Percentiles rank a stretch among this genome's conserved stretches.
Conservation (phyloP, 495 filamentous ascomycete genomes). For the Aspergillus funiculosus region DNA sequence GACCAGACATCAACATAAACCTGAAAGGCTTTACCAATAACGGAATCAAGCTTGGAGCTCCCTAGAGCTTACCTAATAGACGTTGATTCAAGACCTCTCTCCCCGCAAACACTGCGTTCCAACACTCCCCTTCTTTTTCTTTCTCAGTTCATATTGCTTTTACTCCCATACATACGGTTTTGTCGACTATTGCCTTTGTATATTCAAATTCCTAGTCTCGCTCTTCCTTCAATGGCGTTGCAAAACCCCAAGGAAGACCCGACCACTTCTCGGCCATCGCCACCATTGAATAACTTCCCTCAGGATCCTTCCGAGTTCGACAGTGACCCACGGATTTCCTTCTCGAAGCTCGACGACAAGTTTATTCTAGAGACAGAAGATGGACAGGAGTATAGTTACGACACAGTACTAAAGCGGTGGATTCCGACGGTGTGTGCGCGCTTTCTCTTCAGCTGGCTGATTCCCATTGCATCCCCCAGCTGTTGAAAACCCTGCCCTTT, state of each 20-base stretch:
- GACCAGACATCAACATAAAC: no score
- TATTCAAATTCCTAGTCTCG: neutral
- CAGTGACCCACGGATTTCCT: constrained; percentile 77
- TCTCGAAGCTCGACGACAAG: constrained; percentile 71
- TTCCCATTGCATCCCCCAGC: constrained; percentile 12
- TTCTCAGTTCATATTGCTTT: no score
- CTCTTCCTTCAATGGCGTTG: constrained; percentile 15
- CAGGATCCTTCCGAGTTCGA: constrained; percentile 70
- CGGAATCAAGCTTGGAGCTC: neutral
- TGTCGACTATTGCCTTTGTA: no score
- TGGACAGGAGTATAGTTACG: constrained; percentile 79
- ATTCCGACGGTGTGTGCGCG: constrained; percentile 56
- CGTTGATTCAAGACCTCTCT: constrained; percentile 4
- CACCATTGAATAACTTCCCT: constrained; percentile 49
- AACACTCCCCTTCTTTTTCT: neutral
- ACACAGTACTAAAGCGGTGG: constrained; percentile 70
- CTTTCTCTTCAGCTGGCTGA: constrained; percentile 12
- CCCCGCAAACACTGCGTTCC: constrained; percentile 10
- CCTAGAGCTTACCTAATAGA: constrained; percentile 15
- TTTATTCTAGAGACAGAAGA: constrained; percentile 81
- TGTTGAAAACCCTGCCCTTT: constrained; percentile 5
- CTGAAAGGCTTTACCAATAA: neutral
- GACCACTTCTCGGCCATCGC: constrained; percentile 11
- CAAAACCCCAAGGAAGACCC: constrained; percentile 20
- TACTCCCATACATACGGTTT: no score